Percentiles rank a stretch among this genome's conserved stretches.
Conservation (phyloP, 202 grass and related monocot species). For the Tripidium arundinaceum region DNA sequence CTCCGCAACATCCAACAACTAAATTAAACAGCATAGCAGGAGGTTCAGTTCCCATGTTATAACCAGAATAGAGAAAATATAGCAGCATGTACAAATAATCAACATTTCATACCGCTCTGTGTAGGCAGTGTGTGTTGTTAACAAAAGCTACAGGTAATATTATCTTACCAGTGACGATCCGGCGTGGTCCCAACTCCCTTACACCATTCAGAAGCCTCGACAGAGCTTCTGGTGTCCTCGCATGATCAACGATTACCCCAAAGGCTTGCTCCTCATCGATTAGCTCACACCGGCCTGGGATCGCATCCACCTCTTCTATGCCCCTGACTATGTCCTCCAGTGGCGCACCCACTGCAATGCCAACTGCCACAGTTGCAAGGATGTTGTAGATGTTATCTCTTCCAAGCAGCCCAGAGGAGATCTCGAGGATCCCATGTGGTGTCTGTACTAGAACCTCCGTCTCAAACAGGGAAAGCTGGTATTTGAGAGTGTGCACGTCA, state of each 20-base stretch:
- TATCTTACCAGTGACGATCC: constrained; percentile 76
- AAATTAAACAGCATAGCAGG: constrained; percentile 36
- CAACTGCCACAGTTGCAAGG: constrained; percentile 90
- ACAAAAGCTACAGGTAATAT: constrained; percentile 19
- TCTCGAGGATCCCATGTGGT: constrained; percentile 87
- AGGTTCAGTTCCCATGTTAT: constrained; percentile 16
- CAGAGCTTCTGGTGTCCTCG: constrained; percentile 65
- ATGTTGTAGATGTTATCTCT: constrained; percentile 82
- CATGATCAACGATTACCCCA: constrained; percentile 86
- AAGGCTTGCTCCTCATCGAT: constrained; percentile 98
- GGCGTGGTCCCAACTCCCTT: constrained; percentile 69
- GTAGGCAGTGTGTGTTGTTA: neutral
- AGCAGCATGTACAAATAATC: neutral
- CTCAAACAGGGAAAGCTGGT: constrained; percentile 94
- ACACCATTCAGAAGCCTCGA: constrained; percentile 75
- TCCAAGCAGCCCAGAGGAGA: constrained; percentile 90
- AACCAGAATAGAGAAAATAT: neutral
- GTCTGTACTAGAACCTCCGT: constrained; percentile 90
- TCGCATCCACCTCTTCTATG: constrained; percentile 94
- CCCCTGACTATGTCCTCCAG: constrained; percentile 94
- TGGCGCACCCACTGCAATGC: constrained; percentile 73
- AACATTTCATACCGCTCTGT: neutral
- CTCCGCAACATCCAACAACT: constrained; percentile 95
- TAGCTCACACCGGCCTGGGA: constrained; percentile 85
- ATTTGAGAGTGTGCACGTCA: constrained; percentile 76